Conservation (phyloP, 2,329 filamentous ascomycete species). For the Pseudogymnoascus sp. region DNA sequence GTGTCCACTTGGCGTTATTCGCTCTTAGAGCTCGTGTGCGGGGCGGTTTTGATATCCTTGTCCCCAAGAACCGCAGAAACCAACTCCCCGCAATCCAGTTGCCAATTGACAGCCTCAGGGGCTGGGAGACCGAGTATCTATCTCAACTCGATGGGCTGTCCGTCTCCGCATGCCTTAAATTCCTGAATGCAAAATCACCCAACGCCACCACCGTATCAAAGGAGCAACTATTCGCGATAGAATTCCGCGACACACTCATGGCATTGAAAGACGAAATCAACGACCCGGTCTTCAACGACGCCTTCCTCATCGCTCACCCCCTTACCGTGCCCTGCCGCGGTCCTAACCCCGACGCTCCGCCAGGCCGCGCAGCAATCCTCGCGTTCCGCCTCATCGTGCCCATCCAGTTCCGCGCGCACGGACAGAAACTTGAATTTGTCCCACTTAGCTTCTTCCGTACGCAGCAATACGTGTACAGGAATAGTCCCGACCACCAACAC, state of each 20-base stretch:
- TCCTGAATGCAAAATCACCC: conserved; percentile 31
- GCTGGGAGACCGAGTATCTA: conserved; percentile 47
- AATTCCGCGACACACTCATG: conserved; percentile 36
- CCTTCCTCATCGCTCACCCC: conserved; percentile 35
- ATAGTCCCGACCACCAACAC: conserved; percentile 44
- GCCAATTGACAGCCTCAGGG: conserved; percentile 42
- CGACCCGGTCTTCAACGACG: conserved; percentile 38
- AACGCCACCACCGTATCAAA: conserved; percentile 26
- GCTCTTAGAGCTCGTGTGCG: conserved; percentile 40
- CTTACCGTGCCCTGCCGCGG: conserved; percentile 35
- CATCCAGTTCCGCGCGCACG: conserved; percentile 45
- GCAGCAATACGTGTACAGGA: conserved; percentile 53
- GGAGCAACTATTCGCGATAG: conserved; percentile 37
- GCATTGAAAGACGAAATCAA: conserved; percentile 35
- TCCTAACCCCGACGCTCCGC: conserved; percentile 18
- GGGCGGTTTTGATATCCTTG: conserved; percentile 27
- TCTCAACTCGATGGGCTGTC: conserved; percentile 39
- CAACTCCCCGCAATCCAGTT: conserved; percentile 52
- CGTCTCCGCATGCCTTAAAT: conserved; percentile 32
- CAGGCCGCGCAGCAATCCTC: conserved; percentile 35
- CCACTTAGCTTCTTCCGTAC: conserved; percentile 57
- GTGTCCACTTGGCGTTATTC: conserved; percentile 51
- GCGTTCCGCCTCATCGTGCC: conserved; percentile 54
- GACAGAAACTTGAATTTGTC: conserved; percentile 46
- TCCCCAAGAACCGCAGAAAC: conserved; percentile 36